A percentile compares a stretch with the other conserved stretches of the same genome.
Conservation (phyloP, 1,284 basidiomycete genomes). For the Ceratobasidium theobromae region DNA sequence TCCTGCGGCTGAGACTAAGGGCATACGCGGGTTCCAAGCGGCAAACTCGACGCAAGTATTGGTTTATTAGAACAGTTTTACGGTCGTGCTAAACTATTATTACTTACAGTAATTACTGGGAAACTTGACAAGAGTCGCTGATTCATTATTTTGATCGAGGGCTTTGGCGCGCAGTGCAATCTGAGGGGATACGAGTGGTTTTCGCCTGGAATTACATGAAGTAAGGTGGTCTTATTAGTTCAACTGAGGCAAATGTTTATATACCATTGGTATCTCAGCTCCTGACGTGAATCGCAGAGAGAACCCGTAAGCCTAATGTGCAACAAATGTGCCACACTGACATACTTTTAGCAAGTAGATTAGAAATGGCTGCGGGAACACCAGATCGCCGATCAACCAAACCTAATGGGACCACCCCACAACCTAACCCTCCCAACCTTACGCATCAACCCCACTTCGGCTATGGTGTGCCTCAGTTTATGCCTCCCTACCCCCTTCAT, state of each 20-base stretch:
- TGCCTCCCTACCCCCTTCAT: conserved; percentile 5
- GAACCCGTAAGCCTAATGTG: neutral
- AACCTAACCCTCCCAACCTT: conserved; percentile 12
- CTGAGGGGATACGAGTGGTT: conserved; percentile 30
- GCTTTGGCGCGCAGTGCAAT: conserved; percentile 18
- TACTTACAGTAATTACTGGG: neutral
- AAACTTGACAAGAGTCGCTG: neutral
- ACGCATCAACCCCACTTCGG: conserved; percentile 3
- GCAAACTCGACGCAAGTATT: neutral
- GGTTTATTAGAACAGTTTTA: too few species aligned
- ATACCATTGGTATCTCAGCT: neutral
- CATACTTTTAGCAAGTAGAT: too few species aligned
- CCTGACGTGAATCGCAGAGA: conserved; percentile 8
- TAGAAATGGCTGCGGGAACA: conserved; percentile 20
- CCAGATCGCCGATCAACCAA: conserved; percentile 12
- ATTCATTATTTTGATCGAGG: neutral
- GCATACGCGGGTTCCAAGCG: neutral
- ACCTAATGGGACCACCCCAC: conserved; percentile 21
- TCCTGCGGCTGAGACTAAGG: neutral
- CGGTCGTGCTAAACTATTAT: too few species aligned
- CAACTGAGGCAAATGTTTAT: neutral
- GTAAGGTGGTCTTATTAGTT: neutral
- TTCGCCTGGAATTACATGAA: conserved; percentile 31
- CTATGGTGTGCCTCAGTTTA: conserved; percentile 17
- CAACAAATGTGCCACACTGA: neutral